A percentile compares a stretch with the other conserved stretches of the same genome.
These are phyloP conservation scores for Tilletia horrida DNA, from an alignment of 1,284 basidiomycete genomes.

Conservation along the genomic window DNA sequence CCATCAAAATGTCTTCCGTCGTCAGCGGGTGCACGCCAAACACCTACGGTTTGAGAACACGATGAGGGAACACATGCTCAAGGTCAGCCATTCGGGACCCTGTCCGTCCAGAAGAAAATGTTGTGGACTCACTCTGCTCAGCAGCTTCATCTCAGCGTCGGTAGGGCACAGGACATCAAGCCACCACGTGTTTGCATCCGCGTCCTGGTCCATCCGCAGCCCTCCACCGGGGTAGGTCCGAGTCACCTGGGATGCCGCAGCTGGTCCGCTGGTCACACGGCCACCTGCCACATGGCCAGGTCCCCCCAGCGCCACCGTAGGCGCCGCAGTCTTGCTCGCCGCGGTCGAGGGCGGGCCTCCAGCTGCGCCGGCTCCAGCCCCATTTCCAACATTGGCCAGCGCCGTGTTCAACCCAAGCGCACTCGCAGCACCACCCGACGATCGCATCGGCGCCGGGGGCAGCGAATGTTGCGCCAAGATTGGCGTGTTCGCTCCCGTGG, in stretches of 20 bases:
- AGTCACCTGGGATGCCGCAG: constrained; percentile 16
- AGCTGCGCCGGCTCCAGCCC: background rate
- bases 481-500: constrained; percentile 44
- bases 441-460: background rate
- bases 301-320: background rate
- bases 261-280: background rate
- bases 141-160: constrained; percentile 95
- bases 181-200: constrained; percentile 91
- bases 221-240: constrained; percentile 42
- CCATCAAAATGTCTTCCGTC: constrained; percentile 98
- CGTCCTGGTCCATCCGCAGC: constrained; percentile 46
- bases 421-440: background rate
- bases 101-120: too few relatives aligned
- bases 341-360: background rate
- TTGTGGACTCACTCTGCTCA: constrained; percentile 60
- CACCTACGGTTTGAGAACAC: constrained; percentile 57
- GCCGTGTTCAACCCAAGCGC: background rate
- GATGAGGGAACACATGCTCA: too few relatives aligned
- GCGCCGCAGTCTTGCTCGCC: constrained; percentile 5
- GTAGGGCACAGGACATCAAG: constrained; percentile 89
- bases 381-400: background rate
- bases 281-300: constrained; percentile 16
- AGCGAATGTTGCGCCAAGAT: constrained; percentile 20
- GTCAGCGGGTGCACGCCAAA: constrained; percentile 97
- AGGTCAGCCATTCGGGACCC: background rate